Percentiles rank a stretch among this genome's conserved stretches.
These are phyloP conservation scores for Aspergillus pseudoviridinutans DNA, from an alignment of 2,329 filamentous ascomycete genomes.

Conservation along the genomic window DNA sequence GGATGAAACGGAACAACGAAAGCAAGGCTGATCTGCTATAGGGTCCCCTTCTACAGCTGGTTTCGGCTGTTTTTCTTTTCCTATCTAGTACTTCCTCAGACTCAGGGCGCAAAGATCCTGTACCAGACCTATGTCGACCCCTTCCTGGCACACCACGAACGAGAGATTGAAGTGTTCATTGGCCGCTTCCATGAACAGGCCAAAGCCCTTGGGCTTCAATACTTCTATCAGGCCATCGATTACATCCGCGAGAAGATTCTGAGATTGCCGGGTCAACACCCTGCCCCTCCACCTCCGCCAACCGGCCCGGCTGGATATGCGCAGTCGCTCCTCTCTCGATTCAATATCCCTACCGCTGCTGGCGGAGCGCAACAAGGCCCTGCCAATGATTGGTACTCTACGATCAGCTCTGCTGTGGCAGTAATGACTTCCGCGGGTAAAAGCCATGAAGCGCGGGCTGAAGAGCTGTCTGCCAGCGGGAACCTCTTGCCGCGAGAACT, in stretches of 20 bases:
- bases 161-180: conserved; percentile 86
- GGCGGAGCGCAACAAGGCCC: conserved; percentile 46
- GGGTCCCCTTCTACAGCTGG: conserved; percentile 92
- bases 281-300: conserved; percentile 45
- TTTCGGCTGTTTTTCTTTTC: conserved; percentile 80
- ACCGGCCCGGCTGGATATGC: conserved; percentile 57
- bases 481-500: conserved; percentile 69
- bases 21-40: conserved; percentile 25
- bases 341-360: conserved; percentile 69
- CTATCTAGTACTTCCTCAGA: conserved; percentile 95
- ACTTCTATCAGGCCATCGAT: conserved; percentile 68
- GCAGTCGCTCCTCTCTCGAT: conserved; percentile 76
- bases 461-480: conserved; percentile 54
- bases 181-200: conserved; percentile 73
- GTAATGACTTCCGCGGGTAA: conserved; percentile 49
- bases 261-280: conserved; percentile 64
- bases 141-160: conserved; percentile 81
- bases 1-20: neutral
- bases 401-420: conserved; percentile 71
- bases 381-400: conserved; percentile 67
- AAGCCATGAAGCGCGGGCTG: conserved; percentile 38
- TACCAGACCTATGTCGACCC: conserved; percentile 85
- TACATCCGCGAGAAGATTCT: conserved; percentile 71
- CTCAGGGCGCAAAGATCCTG: conserved; percentile 82
- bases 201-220: conserved; percentile 70